Percentiles rank a stretch among this genome's conserved stretches.
These are phyloP conservation scores for Tephrocybe sp. DNA, from an alignment of 768 basidiomycete genomes.

Conservation along the genomic window DNA sequence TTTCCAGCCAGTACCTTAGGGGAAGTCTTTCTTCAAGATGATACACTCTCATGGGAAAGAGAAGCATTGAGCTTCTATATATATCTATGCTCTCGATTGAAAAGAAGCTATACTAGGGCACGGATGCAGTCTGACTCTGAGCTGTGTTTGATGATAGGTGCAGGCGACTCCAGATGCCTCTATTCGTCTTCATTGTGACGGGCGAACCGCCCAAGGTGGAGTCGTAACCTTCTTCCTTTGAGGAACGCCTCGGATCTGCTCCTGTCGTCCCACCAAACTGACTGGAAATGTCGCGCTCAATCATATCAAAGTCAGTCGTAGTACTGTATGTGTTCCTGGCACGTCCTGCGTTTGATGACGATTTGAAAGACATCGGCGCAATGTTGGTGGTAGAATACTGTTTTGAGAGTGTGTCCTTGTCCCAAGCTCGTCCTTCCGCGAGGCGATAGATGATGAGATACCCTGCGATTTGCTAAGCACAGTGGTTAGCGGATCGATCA, in stretches of 20 bases:
- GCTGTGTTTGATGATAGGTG: background rate
- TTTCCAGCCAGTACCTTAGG: no score
- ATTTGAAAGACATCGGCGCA: conserved; percentile 18
- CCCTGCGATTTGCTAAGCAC: conserved; percentile 42
- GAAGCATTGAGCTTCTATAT: background rate
- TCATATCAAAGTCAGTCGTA: conserved; percentile 5
- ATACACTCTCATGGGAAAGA: no score
- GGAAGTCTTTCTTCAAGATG: no score
- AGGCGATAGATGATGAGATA: conserved; percentile 50
- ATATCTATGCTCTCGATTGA: no score
- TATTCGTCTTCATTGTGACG: conserved; percentile 1
- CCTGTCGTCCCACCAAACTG: background rate
- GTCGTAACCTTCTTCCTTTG: background rate
- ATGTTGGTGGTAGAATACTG: conserved; percentile 9
- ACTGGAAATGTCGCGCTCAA: background rate
- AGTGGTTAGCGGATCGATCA: background rate
- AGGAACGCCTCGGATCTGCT: background rate
- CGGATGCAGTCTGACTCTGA: background rate
- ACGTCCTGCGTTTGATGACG: background rate
- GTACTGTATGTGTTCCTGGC: background rate
- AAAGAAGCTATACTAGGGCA: background rate
- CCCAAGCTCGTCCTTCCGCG: conserved; percentile 46
- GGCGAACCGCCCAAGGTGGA: conserved; percentile 6
- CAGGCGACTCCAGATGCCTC: conserved; percentile 4
- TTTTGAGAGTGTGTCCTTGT: conserved; percentile 23